phyloP scores from a whole-genome alignment of 2,329 filamentous ascomycete genomes.

The Ophiostoma australiae region DNA sequence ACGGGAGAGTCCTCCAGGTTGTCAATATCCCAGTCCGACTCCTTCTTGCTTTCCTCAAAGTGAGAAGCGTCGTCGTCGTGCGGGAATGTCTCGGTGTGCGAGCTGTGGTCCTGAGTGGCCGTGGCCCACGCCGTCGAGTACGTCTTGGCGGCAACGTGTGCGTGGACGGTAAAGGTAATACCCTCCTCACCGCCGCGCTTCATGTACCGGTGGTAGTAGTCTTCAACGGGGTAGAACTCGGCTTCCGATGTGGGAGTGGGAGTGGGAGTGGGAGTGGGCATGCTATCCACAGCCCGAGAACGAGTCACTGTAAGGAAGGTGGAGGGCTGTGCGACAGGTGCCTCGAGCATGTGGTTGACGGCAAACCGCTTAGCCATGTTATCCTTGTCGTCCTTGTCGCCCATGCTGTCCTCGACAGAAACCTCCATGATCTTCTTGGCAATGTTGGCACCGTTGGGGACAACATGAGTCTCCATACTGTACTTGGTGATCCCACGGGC shows the following conservation, averaged over 20 bases:
- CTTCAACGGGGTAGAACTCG: neutral
- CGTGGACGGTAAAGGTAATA: neutral
- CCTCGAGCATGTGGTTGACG: neutral
- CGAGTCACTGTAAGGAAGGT: neutral
- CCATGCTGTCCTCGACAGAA: neutral
- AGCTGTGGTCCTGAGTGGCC: neutral
- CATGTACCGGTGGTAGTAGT: slow-evolving; percentile 8
- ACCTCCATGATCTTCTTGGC: slow-evolving; percentile 8
- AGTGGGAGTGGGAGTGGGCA: neutral
- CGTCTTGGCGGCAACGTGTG: neutral
- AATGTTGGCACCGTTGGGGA: neutral
- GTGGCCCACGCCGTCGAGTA: neutral
- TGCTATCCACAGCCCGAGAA: neutral
- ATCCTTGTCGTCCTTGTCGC: neutral
- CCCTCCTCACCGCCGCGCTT: slow-evolving; percentile 7
- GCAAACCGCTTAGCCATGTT: neutral
- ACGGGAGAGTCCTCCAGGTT: neutral
- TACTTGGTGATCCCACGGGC: neutral
- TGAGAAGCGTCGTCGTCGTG: neutral
- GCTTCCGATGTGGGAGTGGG: neutral
- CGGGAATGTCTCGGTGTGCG: neutral
- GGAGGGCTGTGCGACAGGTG: neutral
- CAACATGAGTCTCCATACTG: neutral
- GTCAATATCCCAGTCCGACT: neutral
- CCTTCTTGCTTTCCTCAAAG: neutral